Base-by-base conservation (phyloP, 2,329 filamentous ascomycete genomes). In the Cercospora zeina region DNA sequence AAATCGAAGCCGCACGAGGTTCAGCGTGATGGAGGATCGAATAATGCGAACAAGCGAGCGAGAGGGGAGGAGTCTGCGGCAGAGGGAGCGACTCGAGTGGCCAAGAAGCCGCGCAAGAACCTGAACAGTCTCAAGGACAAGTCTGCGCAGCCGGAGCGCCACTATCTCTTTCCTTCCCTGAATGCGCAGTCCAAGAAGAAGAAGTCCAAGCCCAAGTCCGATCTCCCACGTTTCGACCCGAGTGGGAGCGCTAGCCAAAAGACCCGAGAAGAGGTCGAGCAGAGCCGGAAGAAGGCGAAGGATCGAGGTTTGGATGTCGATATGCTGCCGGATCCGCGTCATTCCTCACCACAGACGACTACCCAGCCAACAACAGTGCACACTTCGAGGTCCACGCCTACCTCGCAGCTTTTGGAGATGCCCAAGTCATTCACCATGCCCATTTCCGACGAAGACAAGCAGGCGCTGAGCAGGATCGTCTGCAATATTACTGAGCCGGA, bases 71-170 rank as follows among this genome's bases (percentile, higher is more conserved):
- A 8, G 1, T 9, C 16, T 21, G 36, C 21, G 6, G 55, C n/a
- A 19, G 27, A 49, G 19, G 30, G 50, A 30, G 11, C 8, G 30
- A 30, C 30, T 6, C 8, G 39, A 27, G 31, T 24, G n/a, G 14
- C 16, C 21, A 59, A 59, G 37, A 59, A 58, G 58, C 58, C 56
- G 45, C 58, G 54, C 42, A 61, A 54, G 36, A 58, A 27, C 10
- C 27, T 31, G 21, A 56, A 27, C 54, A 47, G 39, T 14, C 39
- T 47, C 36, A 57, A 47, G 54, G 37, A 57, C 8, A 57, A 42
- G 31, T 37, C 53, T n/a, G 53, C 53, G 4, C 53, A 31, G 21
- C 39, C 55, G 11, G 8, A 58, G n/a, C 37, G 39, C 7, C 55
- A 58, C 30, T 58, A 58, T 34, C 55, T 58, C 30, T 58, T 58